phyloP scores from a whole-genome alignment of 176 grass and related monocot genomes.

The Phyllostachys edulis region DNA sequence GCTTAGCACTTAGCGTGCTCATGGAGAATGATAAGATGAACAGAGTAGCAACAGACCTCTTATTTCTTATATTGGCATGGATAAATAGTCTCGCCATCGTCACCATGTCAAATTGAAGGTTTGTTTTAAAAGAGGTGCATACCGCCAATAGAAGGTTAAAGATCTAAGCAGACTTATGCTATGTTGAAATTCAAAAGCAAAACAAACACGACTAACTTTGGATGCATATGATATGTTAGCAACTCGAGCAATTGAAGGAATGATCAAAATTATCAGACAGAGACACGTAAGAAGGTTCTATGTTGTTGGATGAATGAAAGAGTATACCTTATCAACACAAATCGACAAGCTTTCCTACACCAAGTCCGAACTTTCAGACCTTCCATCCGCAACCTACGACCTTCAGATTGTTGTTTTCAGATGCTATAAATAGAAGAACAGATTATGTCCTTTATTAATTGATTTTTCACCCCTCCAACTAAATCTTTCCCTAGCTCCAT shows the following conservation, averaged over 20 bases:
- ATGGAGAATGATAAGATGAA: background rate
- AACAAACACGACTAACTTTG: background rate
- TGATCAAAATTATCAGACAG: background rate
- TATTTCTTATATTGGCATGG: constrained; percentile 30
- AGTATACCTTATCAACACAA: constrained; percentile 30
- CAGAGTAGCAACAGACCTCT: background rate
- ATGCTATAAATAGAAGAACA: constrained; percentile 15
- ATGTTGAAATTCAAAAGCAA: background rate
- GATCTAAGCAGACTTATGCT: background rate
- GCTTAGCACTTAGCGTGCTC: constrained; percentile 25
- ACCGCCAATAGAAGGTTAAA: background rate
- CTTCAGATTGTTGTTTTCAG: constrained; percentile 1
- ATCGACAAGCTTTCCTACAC: background rate
- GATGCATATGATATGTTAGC: background rate
- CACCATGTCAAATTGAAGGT: background rate
- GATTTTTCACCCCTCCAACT: background rate
- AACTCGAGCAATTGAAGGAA: background rate
- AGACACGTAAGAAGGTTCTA: background rate
- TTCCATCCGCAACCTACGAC: constrained; percentile 1
- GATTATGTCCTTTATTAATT: constrained; percentile 13
- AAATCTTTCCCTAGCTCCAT: constrained; percentile 30
- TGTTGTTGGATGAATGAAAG: background rate
- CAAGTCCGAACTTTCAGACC: constrained; percentile 7
- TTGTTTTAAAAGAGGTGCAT: background rate
- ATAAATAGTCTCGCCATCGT: background rate